Evolutionary conservation across 2,329 filamentous ascomycete genomes (phyloP).

Genomic region (Sporothrix variecibatus): DNA sequence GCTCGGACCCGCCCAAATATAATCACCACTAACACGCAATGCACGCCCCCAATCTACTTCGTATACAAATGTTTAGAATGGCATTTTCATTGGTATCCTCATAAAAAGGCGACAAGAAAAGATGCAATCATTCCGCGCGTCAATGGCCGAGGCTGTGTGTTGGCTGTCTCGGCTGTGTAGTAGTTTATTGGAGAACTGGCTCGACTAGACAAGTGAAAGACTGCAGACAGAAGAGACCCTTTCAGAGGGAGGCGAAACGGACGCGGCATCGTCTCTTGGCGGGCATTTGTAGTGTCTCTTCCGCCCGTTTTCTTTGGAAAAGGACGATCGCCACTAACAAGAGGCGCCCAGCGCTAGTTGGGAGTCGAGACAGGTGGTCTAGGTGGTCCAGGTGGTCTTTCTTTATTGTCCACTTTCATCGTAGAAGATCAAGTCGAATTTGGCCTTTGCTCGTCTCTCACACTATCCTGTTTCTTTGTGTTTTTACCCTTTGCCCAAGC

Average conservation of each 20-base stretch:
- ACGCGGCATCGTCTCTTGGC: slow-evolving; percentile 8
- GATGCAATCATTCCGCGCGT: neutral
- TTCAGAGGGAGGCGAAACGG: neutral
- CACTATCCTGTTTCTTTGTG: neutral
- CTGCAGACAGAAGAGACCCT: neutral
- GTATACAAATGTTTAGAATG: neutral
- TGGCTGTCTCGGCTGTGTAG: neutral
- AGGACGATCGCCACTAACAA: slow-evolving; percentile 7
- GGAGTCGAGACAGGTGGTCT: neutral
- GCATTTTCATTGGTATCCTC: neutral
- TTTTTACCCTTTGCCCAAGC: neutral
- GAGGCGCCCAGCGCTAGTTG: neutral
- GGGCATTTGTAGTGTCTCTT: neutral
- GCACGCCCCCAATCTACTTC: neutral
- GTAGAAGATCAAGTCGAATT: neutral
- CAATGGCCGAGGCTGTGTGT: neutral
- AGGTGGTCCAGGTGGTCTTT: neutral
- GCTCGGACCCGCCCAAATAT: neutral
- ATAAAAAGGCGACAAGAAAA: neutral
- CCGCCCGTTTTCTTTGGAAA: neutral
- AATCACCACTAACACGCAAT: neutral
- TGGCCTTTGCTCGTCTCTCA: neutral
- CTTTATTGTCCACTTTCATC: neutral
- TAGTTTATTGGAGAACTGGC: neutral
- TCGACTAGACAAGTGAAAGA: neutral